A percentile compares a stretch with the other conserved stretches of the same genome.
These are phyloP conservation scores for Talaromyces sp. DNA, from an alignment of 2,329 filamentous ascomycete genomes.

Conservation along the genomic window DNA sequence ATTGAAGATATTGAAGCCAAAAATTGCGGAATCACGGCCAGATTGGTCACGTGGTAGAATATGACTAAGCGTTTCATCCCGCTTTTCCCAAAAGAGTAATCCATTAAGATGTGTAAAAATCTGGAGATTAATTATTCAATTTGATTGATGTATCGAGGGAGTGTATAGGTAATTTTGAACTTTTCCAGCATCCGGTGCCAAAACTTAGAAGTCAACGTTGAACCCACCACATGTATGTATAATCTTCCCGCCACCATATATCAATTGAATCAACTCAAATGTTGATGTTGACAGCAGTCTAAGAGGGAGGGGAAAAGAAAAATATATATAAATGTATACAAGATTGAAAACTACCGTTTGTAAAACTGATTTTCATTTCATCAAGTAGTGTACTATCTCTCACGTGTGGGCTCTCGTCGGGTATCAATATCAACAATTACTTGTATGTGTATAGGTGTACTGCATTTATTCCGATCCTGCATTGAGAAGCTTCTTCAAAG, in stretches of 20 bases:
- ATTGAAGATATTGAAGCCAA: not conserved
- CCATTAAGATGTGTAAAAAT: not conserved
- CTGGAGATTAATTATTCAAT: not conserved
- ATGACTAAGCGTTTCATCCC: not conserved
- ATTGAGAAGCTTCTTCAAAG: slow-evolving; percentile 1
- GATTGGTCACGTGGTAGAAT: not conserved
- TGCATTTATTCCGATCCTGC: not conserved
- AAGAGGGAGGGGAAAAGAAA: too few species aligned
- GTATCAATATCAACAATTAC: not conserved
- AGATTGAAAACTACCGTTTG: not conserved
- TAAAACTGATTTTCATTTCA: not conserved
- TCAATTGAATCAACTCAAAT: too few species aligned
- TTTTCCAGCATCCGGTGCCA: too few species aligned
- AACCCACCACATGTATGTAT: too few species aligned
- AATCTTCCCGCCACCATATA: too few species aligned
- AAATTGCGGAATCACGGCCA: not conserved
- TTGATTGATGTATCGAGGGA: not conserved
- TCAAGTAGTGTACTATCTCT: not conserved
- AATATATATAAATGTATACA: too few species aligned
- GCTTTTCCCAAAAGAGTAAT: not conserved
- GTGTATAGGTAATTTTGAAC: too few species aligned
- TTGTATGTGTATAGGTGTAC: not conserved
- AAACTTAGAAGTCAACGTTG: too few species aligned
- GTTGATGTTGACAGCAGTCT: too few species aligned
- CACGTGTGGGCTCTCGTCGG: not conserved